Percentiles rank a stretch among this genome's conserved stretches.
Conservation (phyloP, 2,329 filamentous ascomycete species). For the Nannizzia gypsea region DNA sequence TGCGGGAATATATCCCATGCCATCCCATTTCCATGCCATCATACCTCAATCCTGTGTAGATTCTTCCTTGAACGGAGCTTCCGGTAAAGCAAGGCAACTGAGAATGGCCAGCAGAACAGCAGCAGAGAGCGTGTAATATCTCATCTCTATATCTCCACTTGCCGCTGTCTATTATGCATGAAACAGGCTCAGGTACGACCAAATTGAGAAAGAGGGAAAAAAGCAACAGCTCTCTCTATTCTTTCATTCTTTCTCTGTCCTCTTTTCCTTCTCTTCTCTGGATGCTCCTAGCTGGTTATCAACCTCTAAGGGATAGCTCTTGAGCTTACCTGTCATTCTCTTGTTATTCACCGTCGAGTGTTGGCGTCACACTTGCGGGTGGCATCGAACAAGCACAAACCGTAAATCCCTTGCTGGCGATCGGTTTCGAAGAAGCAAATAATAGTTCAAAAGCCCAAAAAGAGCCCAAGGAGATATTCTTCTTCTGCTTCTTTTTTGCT, state of each 20-base stretch:
- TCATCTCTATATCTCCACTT: background rate
- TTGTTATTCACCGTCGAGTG: background rate
- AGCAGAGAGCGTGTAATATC: background rate
- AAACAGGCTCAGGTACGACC: background rate
- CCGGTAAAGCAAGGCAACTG: background rate
- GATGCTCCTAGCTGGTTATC: too few relatives aligned
- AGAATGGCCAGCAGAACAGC: background rate
- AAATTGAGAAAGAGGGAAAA: background rate
- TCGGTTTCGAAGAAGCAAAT: background rate
- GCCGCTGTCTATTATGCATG: background rate
- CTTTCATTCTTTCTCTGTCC: background rate
- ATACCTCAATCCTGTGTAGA: too few relatives aligned
- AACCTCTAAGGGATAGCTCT: too few relatives aligned
- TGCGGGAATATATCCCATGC: too few relatives aligned
- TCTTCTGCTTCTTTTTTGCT: too few relatives aligned
- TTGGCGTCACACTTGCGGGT: constrained; percentile 3
- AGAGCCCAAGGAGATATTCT: background rate
- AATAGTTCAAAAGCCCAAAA: background rate
- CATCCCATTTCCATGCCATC: too few relatives aligned
- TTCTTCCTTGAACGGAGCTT: background rate
- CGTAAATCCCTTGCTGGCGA: background rate
- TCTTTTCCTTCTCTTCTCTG: too few relatives aligned
- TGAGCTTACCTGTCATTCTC: too few relatives aligned
- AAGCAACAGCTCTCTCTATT: background rate
- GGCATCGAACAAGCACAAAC: constrained; percentile 2